These are phyloP conservation scores for Crithidia fasciculata DNA, from an alignment of 208 protist species.

Conservation along the genomic window DNA sequence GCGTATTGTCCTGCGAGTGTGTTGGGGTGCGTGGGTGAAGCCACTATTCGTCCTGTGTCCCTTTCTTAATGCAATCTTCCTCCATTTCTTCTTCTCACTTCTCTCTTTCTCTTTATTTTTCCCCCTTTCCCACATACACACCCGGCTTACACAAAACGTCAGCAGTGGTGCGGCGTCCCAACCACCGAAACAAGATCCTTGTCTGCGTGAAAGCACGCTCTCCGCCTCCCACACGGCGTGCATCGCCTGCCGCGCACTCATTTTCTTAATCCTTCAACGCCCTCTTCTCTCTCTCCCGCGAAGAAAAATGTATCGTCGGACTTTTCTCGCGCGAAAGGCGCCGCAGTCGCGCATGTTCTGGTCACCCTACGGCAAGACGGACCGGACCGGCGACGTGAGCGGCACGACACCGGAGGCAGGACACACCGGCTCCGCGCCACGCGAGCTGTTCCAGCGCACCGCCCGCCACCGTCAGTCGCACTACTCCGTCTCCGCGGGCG, in stretches of 20 bases:
- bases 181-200: no score
- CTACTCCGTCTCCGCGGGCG: slow-evolving; percentile 32
- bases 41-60: no score
- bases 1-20: no score
- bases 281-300: not conserved
- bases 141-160: no score
- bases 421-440: slow-evolving; percentile 30
- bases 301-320: slow-evolving; percentile 25
- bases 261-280: not conserved
- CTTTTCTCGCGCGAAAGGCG: not conserved
- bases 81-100: not conserved
- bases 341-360: slow-evolving; percentile 16
- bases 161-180: no score
- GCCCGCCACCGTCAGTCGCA: slow-evolving; percentile 29
- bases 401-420: slow-evolving; percentile 16
- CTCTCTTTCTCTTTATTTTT: slow-evolving; percentile 2
- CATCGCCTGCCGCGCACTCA: not conserved
- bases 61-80: not conserved
- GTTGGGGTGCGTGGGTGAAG: no score
- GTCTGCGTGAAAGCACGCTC: no score
- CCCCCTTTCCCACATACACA: not conserved
- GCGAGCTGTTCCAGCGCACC: slow-evolving; percentile 32
- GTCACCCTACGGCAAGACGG: slow-evolving; percentile 30
- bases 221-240: no score
- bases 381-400: slow-evolving; percentile 25